Evolutionary conservation across 2,329 filamentous ascomycete species (phyloP).

Genomic region (Colletotrichum higginsianum): DNA sequence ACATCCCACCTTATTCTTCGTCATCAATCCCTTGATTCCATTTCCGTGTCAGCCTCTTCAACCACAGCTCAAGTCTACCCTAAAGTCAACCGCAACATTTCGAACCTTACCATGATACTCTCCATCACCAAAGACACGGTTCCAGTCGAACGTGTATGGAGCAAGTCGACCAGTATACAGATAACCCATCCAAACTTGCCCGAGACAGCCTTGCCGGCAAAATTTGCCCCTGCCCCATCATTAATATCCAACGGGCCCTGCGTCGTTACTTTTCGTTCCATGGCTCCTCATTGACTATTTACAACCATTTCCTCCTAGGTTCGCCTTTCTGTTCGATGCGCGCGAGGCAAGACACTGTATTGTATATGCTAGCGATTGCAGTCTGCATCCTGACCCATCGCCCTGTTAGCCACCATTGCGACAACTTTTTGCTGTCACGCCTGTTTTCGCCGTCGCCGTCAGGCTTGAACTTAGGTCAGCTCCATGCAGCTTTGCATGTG

Average conservation of each 20-base stretch:
- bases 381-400: not conserved
- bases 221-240: not conserved
- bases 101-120: not conserved
- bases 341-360: not conserved
- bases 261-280: slow-evolving; percentile 3
- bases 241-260: not conserved
- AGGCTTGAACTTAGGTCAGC: not conserved
- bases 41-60: slow-evolving; percentile 38
- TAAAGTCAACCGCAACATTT: not conserved
- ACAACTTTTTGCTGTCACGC: slow-evolving; percentile 13
- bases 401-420: slow-evolving; percentile 6
- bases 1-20: slow-evolving; percentile 29
- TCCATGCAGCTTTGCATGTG: slow-evolving; percentile 11
- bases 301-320: not conserved
- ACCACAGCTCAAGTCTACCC: slow-evolving; percentile 22
- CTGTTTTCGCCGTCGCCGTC: slow-evolving; percentile 21
- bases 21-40: slow-evolving; percentile 6
- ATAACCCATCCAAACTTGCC: not conserved
- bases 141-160: not conserved
- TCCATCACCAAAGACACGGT: not conserved
- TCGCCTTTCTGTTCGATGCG: not conserved
- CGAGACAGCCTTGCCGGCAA: not conserved
- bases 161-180: not conserved
- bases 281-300: not conserved
- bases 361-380: not conserved